These are phyloP conservation scores for Cupressus sempervirens DNA, from an alignment of 75 land plant species.

Conservation along the genomic window DNA sequence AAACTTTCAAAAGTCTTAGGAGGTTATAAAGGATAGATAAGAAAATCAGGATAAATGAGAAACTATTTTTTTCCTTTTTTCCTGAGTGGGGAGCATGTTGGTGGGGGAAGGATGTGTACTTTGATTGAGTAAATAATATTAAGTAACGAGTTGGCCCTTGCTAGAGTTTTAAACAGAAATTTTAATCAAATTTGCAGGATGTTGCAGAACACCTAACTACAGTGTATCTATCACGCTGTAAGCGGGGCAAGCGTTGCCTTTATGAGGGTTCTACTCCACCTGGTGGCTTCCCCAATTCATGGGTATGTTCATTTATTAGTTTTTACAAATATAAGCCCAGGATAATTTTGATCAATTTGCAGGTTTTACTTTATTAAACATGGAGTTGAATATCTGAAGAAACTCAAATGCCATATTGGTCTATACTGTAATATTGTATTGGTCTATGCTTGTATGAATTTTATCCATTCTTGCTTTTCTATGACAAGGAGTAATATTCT, in stretches of 20 bases:
- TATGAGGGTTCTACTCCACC: constrained; percentile 98
- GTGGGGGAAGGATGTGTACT: not conserved
- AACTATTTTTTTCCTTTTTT: not conserved
- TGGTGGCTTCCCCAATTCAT: constrained; percentile 91
- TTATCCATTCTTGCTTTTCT: not conserved
- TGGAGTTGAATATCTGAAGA: not conserved
- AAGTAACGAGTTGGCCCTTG: not conserved
- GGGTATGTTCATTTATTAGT: constrained; percentile 64
- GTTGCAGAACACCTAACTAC: constrained; percentile 87
- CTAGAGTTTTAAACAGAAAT: not conserved
- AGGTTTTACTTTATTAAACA: not conserved
- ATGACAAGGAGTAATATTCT: not conserved
- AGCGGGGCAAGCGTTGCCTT: constrained; percentile 84
- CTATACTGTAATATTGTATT: not conserved
- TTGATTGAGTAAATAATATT: not conserved
- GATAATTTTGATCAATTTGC: not conserved
- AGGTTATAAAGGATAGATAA: not conserved
- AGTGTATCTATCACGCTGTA: constrained; percentile 83
- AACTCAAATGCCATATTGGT: not conserved
- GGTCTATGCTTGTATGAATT: not conserved
- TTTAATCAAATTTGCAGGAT: constrained; percentile 46
- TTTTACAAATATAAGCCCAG: not conserved
- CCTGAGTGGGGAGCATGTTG: too few relatives aligned
- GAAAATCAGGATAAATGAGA: not conserved
- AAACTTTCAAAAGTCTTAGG: not conserved